Base-by-base conservation (phyloP, 1,284 basidiomycete species). In the Schizophyllum commune region DNA sequence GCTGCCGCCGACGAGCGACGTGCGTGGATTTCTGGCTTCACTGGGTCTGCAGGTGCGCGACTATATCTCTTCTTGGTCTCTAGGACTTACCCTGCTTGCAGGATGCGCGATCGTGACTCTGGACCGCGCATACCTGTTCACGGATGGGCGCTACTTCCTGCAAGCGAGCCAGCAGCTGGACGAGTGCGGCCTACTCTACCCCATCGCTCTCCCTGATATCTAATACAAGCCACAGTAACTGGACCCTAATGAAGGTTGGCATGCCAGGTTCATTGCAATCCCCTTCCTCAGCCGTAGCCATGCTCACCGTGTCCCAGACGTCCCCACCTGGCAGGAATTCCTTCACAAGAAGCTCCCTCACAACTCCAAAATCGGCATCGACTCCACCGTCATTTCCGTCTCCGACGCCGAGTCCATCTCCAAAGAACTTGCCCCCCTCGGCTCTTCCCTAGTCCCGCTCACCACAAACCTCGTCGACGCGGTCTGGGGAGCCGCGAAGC, bases 221-320 rank as follows among this genome's bases (percentile, higher is more conserved):
- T 54, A n/a, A 54, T 8, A 54, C 8, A n/a, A 6, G 32, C 17
- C 1, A 15, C 60, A 90, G 86, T 58, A 94, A 96, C 65, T 98
- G 96, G 96, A 90, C 82, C 1, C 75, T 98, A 68, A 95, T 96
- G 92, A 96, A 93, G 72, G 86, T 91, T 68, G 96, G 94, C 5
- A 71, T 93, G 32, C 84, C 85, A 73, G 86, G 91, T 87, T 21
- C 52, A 21, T n/a, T 13, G 5, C 22, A n/a, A 39, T 19, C 7
- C 34, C 13, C 34, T 39, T 6, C 7, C 34, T 39, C 34, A 13
- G 7, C 34, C 34, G 6, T 13, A 39, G 2, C 53, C 34, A n/a
- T 19, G 21, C 57, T 51, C 13, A 5, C 32, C 32, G 11, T 47
- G 6, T 55, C 32, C 55, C 27, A 82, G 92, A 91, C 66, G 89